Evolutionary conservation across 129 eudicot genomes (phyloP).

Genomic region (Scalesia atractyloides): DNA sequence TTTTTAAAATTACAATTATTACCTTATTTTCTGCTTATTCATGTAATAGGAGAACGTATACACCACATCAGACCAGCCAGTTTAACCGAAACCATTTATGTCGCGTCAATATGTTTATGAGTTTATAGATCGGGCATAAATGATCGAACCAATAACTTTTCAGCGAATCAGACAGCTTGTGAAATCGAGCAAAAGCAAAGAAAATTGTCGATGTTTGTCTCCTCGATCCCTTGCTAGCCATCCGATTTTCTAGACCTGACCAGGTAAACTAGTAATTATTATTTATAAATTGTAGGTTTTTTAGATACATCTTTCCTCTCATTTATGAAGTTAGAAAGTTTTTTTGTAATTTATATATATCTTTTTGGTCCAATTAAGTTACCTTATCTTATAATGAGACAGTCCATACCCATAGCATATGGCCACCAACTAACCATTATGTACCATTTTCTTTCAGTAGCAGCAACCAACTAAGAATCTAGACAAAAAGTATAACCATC

Average conservation of each 20-base stretch:
- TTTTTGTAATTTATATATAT: not conserved
- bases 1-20: not conserved
- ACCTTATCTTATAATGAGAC: constrained; percentile 21
- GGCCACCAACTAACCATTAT: constrained; percentile 22
- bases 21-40: not conserved
- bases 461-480: constrained; percentile 25
- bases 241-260: too few species aligned
- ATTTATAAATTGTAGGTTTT: too few species aligned
- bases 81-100: too few species aligned
- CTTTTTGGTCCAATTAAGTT: not conserved
- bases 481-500: constrained; percentile 27
- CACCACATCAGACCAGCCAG: too few species aligned
- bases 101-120: too few species aligned
- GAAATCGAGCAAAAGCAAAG: too few species aligned
- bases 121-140: too few species aligned
- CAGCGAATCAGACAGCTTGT: too few species aligned
- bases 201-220: too few species aligned
- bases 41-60: not conserved
- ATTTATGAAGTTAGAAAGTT: not conserved
- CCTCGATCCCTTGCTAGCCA: too few species aligned
- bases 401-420: constrained; percentile 17
- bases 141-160: too few species aligned
- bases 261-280: too few species aligned
- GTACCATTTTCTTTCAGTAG: constrained; percentile 6
- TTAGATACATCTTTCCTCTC: not conserved